Evolutionary conservation across 2,329 filamentous ascomycete genomes (phyloP), one percentile per base, ranked within the genome.

Genomic region (Sarocladium strictum): DNA sequence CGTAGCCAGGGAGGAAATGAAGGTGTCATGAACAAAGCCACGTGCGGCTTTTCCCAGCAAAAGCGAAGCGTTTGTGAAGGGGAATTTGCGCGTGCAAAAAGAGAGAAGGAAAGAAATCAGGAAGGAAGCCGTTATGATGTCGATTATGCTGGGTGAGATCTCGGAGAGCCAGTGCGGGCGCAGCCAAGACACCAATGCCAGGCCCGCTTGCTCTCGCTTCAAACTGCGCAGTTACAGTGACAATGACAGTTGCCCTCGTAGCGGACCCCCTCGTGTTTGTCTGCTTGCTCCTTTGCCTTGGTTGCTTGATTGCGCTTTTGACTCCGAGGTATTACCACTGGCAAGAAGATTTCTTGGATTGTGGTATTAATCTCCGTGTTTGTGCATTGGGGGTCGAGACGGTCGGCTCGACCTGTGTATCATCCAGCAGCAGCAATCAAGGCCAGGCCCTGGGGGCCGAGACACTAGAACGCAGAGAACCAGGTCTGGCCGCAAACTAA

Each of bases 131-230:
- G 10, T 23, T 6, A 49, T 49, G 41, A 45, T n/a, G 43, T n/a
- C 24, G 24, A 32, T 29, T n/a, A n/a, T n/a, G n/a, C n/a, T n/a
- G n/a, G n/a, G n/a, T n/a, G n/a, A n/a, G n/a, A n/a, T n/a, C n/a
- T n/a, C n/a, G n/a, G n/a, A n/a, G n/a, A n/a, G n/a, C n/a, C 9
- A 19, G 47, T 51, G 47, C 47, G 47, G 47, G 47, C 47, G 47
- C 47, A 51, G 27, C 47, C 47, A 51, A 51, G 47, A 35, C 27
- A 29, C 47, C 47, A 51, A 32, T 29, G 17, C 35, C 40, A 43
- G 40, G 17, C 40, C 40, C 40, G 40, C 29, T 12, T n/a, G n/a
- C 40, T 43, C 40, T 43, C n/a, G 43, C 43, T 29, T 29, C 43
- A 47, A 12, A 32, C 12, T 12, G 7, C 6, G 29, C 29, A 12